Evolutionary conservation across 2,329 filamentous ascomycete species (phyloP).

Genomic region (Zasmidium angulare): DNA sequence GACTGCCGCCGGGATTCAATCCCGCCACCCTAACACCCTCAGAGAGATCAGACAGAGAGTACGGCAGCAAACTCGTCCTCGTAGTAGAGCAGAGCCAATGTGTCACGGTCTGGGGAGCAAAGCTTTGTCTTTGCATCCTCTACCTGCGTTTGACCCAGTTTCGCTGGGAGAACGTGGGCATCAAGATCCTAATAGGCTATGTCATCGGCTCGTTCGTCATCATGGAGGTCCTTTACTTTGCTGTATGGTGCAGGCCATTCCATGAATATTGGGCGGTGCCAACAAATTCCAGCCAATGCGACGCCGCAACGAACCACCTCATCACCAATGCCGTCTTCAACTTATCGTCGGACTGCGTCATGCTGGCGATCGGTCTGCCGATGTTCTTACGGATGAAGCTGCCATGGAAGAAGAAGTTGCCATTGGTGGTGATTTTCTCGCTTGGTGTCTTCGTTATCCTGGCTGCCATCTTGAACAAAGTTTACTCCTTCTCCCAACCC

Average conservation of each 20-base stretch:
- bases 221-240: constrained; percentile 43
- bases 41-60: constrained; percentile 27
- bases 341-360: constrained; percentile 47
- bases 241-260: constrained; percentile 42
- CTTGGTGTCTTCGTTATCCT: constrained; percentile 59
- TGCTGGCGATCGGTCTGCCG: constrained; percentile 46
- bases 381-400: constrained; percentile 46
- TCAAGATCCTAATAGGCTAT: constrained; percentile 37
- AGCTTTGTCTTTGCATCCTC: constrained; percentile 39
- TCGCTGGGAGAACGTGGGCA: constrained; percentile 36
- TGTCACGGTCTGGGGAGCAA: constrained; percentile 38
- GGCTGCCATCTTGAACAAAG: constrained; percentile 60
- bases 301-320: constrained; percentile 38
- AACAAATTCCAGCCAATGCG: constrained; percentile 40
- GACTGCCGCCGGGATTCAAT: constrained; percentile 46
- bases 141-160: constrained; percentile 40
- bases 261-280: constrained; percentile 38
- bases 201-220: constrained; percentile 36
- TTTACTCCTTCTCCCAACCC: constrained; percentile 59
- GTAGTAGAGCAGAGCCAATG: constrained; percentile 42
- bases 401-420: constrained; percentile 51
- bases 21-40: constrained; percentile 37
- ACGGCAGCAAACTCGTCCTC: constrained; percentile 40
- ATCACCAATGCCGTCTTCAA: constrained; percentile 43
- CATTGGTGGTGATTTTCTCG: constrained; percentile 56